Base-by-base conservation (phyloP, 768 basidiomycete species). In the Amanita rubescens region DNA sequence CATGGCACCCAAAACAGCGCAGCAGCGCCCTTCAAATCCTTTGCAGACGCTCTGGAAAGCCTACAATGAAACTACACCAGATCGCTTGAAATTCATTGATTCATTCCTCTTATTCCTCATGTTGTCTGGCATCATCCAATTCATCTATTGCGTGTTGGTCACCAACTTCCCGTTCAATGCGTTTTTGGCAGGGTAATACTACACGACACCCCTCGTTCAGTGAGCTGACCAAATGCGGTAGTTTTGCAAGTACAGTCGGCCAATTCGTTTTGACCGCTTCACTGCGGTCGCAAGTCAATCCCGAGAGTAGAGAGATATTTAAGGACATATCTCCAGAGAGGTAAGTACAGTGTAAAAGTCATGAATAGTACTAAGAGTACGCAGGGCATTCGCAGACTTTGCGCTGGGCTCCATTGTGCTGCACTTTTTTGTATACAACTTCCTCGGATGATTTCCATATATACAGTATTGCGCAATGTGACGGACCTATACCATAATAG, bases 381-480 rank as follows among this genome's bases (percentile, higher is more conserved):
- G 15, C 65, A 99, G 96, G 63, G 96, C 96, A 17, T 99, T 99
- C 63, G 94, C 90, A 42, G 96, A 99, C 64, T 99, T 97, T 64
- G 89, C 88, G 24, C 68, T 94, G 42, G 94, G 94, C n/a, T 94
- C 92, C 2, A 85, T 98, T 57, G 84, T 98, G 35, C 76, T 99
- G 32, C 96, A 99, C 69, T 94, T 97, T 75, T 99, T 98, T 67
- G 94, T 96, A 56, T 97, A 85, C 79, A 97, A 97, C 72, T 98
- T 96, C 79, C 78, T 99, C 12, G 96, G 95, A 67, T 98, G 65
- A 70, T 62, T 46, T 45, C 57, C 41, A 56, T 45, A 58, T 20
- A 22, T 52, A 43, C 19, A 34, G 7, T 25, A 41, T 30, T n/a
- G 4, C 9, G 19, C 24, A 48, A 4, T 5, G 34, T 22, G 49